phyloP scores from a whole-genome alignment of 2,329 filamentous ascomycete genomes.

The Tricladium varicosporioides region DNA sequence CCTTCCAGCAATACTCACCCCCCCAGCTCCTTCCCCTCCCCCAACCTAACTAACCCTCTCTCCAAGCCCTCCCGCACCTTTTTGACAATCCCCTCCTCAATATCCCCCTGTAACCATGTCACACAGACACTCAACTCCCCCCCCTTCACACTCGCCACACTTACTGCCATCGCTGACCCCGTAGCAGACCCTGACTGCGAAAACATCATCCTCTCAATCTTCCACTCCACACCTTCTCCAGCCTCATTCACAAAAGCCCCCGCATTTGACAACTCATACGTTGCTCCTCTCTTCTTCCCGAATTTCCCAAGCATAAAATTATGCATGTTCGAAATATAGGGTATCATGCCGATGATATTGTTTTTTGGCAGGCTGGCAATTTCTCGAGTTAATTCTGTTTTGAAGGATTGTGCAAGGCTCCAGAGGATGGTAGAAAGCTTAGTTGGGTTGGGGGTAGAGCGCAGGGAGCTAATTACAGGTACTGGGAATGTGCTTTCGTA shows the following conservation, averaged over 20 bases:
- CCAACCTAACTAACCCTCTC: slow-evolving; percentile 13
- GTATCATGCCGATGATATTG: slow-evolving; percentile 43
- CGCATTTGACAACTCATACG: slow-evolving; percentile 54
- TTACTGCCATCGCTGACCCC: slow-evolving; percentile 44
- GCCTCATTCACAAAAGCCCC: slow-evolving; percentile 39
- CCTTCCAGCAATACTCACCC: not conserved
- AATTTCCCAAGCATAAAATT: slow-evolving; percentile 41
- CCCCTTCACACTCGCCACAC: slow-evolving; percentile 45
- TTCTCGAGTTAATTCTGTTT: slow-evolving; percentile 31
- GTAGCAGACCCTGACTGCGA: slow-evolving; percentile 46
- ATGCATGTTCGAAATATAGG: slow-evolving; percentile 44
- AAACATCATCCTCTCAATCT: slow-evolving; percentile 47
- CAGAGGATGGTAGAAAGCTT: slow-evolving; percentile 39
- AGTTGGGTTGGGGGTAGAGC: slow-evolving; percentile 25
- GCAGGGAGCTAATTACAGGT: slow-evolving; percentile 13
- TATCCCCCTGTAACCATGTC: slow-evolving; percentile 47
- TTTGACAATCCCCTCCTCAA: slow-evolving; percentile 40
- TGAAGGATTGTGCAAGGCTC: slow-evolving; percentile 29
- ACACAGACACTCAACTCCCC: slow-evolving; percentile 42
- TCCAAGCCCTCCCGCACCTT: slow-evolving; percentile 39
- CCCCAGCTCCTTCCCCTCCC: slow-evolving; percentile 8
- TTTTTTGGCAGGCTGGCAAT: slow-evolving; percentile 43
- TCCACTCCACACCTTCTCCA: slow-evolving; percentile 28
- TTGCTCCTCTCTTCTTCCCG: slow-evolving; percentile 40
- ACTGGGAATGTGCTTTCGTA: slow-evolving; percentile 22